A percentile compares a stretch with the other conserved stretches of the same genome.
phyloP scores from a whole-genome alignment of 164 flowering plant species.

The Vitis cinerea region DNA sequence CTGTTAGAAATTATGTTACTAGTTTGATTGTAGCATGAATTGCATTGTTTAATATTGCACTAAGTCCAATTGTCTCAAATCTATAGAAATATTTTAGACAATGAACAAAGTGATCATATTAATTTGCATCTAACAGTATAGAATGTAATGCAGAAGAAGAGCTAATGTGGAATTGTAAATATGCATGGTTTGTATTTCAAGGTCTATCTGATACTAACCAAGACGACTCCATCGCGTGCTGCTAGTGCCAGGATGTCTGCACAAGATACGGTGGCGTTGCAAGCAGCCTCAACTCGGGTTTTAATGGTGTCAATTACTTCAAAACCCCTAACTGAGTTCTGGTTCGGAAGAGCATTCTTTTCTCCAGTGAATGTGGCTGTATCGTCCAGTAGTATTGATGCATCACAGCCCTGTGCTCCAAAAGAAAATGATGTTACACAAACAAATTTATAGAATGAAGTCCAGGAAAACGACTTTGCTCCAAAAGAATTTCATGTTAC shows the following conservation, averaged over 20 bases:
- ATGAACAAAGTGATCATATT: background rate
- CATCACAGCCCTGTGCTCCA: slow-evolving; percentile 50
- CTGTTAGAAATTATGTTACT: too few relatives aligned
- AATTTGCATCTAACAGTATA: too few relatives aligned
- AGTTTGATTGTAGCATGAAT: too few relatives aligned
- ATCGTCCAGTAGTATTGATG: slow-evolving; percentile 48
- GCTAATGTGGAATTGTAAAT: too few relatives aligned
- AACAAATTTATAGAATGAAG: too few relatives aligned
- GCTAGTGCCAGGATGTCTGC: slow-evolving; percentile 55
- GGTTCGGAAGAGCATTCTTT: slow-evolving; percentile 39
- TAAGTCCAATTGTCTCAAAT: too few relatives aligned
- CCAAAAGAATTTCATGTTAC: too few relatives aligned
- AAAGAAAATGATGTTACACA: background rate
- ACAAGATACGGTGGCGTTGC: slow-evolving; percentile 43
- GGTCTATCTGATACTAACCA: slow-evolving; percentile 18
- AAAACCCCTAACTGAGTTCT: slow-evolving; percentile 31
- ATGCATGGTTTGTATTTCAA: too few relatives aligned
- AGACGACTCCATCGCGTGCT: slow-evolving; percentile 33
- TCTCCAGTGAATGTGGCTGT: slow-evolving; percentile 44
- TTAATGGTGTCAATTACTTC: slow-evolving; percentile 50
- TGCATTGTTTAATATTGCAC: too few relatives aligned
- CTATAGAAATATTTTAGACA: too few relatives aligned
- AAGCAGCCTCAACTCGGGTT: slow-evolving; percentile 36
- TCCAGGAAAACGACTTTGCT: too few relatives aligned
- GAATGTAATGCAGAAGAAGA: too few relatives aligned